Base-by-base conservation (phyloP, 768 basidiomycete species). In the Mycena vulgaris region DNA sequence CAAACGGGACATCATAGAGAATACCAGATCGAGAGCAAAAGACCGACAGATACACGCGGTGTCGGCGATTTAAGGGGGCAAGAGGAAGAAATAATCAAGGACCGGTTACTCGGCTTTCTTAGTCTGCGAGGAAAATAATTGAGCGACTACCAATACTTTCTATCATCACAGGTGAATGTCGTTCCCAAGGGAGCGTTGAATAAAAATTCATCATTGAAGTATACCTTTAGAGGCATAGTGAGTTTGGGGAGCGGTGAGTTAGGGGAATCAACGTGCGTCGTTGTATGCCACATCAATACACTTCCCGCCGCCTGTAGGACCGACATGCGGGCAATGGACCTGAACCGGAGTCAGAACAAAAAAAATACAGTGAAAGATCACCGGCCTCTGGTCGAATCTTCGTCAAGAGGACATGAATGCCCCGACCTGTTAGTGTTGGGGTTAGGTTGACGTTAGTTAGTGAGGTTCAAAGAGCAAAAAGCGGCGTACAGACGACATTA, bases 401-500 rank as follows among this genome's bases (percentile, higher is more conserved):
- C 28, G 66, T 67, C 48, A 67, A 23, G 8, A 67, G 28, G 21
- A 59, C 57, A 67, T 67, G 66, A 16, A 67, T 60, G n/a, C 13
- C 13, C 14, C 66, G 66, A n/a, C n/a, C n/a, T n/a, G n/a, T n/a
- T n/a, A n/a, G n/a, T n/a, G n/a, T n/a, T n/a, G n/a, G n/a, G n/a
- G n/a, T n/a, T n/a, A n/a, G n/a, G n/a, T n/a, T n/a, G n/a, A n/a
- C n/a, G n/a, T n/a, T n/a, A n/a, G n/a, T n/a, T n/a, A n/a, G n/a
- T n/a, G n/a, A n/a, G n/a, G n/a, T n/a, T n/a, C n/a, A n/a, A n/a
- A n/a, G n/a, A n/a, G n/a, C n/a, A n/a, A n/a, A n/a, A n/a, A n/a
- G n/a, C n/a, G n/a, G n/a, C n/a, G n/a, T n/a, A 27, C 66, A 67
- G 37, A 60, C 66, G 10, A 67, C 58, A 31, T 67, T 60, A 35